Evolutionary conservation across 208 protist genomes (phyloP).

Genomic region (Leishmania amazonensis): DNA sequence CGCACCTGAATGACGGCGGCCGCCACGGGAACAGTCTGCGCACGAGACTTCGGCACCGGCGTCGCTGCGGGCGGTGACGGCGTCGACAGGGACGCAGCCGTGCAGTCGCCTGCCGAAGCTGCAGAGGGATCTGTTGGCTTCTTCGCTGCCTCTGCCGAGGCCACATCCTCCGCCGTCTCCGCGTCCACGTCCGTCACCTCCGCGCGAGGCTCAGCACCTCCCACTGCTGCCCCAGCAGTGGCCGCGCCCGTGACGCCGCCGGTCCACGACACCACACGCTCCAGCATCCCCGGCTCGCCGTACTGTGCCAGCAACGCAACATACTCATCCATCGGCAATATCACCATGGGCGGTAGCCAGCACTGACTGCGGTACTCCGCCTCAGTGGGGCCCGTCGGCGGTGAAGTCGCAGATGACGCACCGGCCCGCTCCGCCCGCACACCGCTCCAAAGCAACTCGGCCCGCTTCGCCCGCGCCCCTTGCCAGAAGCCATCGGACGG

Average conservation of each 20-base stretch:
- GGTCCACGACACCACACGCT: neutral
- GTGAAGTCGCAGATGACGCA: neutral
- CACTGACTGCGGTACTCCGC: conserved; percentile 23
- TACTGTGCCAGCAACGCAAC: conserved; percentile 46
- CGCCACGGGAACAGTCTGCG: conserved; percentile 11
- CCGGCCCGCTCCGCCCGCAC: conserved; percentile 19
- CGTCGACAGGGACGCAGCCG: neutral
- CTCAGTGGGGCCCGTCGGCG: neutral
- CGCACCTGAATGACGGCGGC: conserved; percentile 38
- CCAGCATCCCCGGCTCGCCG: conserved; percentile 42
- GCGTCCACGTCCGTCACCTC: conserved; percentile 20
- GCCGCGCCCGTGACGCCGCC: neutral
- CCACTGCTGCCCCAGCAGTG: neutral
- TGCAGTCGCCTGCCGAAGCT: neutral
- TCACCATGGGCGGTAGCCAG: conserved; percentile 65
- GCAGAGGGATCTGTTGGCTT: neutral
- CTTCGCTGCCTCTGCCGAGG: neutral
- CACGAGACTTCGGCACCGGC: neutral
- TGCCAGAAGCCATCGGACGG: conserved; percentile 77
- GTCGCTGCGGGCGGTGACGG: neutral
- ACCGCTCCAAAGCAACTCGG: conserved; percentile 41
- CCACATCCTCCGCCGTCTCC: conserved; percentile 6
- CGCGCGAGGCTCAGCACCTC: neutral
- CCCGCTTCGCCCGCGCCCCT: conserved; percentile 45
- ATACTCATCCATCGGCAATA: conserved; percentile 79